Percentiles rank a stretch among this genome's conserved stretches.
Conservation (phyloP, 2,329 filamentous ascomycete species). For the Cercospora sp. region DNA sequence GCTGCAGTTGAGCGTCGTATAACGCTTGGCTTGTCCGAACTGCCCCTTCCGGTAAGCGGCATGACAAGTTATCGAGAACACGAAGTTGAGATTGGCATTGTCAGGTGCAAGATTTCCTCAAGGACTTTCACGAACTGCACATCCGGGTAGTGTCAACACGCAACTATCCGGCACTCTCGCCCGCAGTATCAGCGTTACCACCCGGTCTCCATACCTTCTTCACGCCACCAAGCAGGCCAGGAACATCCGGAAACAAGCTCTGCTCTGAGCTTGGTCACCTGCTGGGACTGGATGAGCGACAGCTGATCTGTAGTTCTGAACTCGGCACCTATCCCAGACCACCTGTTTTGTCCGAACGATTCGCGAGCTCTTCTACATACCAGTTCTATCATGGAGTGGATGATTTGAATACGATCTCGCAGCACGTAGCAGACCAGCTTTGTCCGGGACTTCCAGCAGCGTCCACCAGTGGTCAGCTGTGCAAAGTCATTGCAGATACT, state of each 20-base stretch:
- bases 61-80: not conserved
- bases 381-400: constrained; percentile 72
- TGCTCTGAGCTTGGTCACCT: constrained; percentile 60
- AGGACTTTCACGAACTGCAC: constrained; percentile 69
- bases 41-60: constrained; percentile 62
- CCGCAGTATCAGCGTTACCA: constrained; percentile 72
- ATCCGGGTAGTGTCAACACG: constrained; percentile 71
- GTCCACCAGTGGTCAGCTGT: constrained; percentile 14
- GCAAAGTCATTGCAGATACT: constrained; percentile 17
- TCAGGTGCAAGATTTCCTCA: constrained; percentile 63
- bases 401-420: constrained; percentile 54
- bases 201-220: constrained; percentile 82
- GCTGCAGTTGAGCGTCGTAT: constrained; percentile 77
- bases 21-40: constrained; percentile 71
- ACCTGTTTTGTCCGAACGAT: constrained; percentile 58
- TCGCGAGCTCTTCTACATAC: constrained; percentile 62
- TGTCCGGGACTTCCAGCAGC: constrained; percentile 35
- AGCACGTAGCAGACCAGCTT: not conserved
- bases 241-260: constrained; percentile 42
- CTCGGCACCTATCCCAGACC: constrained; percentile 43
- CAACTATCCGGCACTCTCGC: constrained; percentile 62
- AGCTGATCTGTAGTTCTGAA: constrained; percentile 44
- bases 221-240: constrained; percentile 55
- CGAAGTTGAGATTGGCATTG: constrained; percentile 13
- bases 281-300: constrained; percentile 60